These are phyloP conservation scores for Agapanthus africanus DNA, from an alignment of 106 monocot species.

Conservation along the genomic window DNA sequence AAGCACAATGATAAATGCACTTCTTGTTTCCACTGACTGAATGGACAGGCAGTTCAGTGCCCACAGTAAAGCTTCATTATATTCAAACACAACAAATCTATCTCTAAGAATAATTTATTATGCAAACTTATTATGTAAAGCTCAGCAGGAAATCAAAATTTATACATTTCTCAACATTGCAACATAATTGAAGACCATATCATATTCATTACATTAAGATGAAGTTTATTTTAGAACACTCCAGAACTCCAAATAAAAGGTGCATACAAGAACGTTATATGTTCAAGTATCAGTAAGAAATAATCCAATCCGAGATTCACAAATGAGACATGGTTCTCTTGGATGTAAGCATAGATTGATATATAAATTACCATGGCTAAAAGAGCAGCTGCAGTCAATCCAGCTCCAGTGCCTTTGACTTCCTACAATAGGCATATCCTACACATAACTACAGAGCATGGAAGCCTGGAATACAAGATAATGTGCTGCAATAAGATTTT, in stretches of 20 bases:
- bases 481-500: conserved; percentile 3
- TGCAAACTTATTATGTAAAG: background rate
- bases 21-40: background rate
- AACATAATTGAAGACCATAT: no score
- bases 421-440: conserved; percentile 45
- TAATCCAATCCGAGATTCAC: background rate
- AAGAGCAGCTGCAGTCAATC: conserved; percentile 80
- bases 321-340: background rate
- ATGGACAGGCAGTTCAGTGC: background rate
- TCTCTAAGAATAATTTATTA: background rate
- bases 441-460: background rate
- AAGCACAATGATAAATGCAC: background rate
- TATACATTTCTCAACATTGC: background rate
- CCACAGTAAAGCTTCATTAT: background rate
- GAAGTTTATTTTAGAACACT: no score
- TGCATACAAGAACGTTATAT: background rate
- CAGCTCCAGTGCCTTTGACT: conserved; percentile 93
- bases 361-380: conserved; percentile 69
- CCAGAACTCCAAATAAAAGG: background rate
- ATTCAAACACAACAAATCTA: background rate
- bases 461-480: background rate
- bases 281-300: background rate
- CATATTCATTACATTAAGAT: no score
- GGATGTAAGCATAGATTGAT: background rate
- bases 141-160: background rate